Percentiles rank a stretch among this genome's conserved stretches.
Evolutionary conservation across 768 basidiomycete species (phyloP).

Genomic region (Amanita rubescens): DNA sequence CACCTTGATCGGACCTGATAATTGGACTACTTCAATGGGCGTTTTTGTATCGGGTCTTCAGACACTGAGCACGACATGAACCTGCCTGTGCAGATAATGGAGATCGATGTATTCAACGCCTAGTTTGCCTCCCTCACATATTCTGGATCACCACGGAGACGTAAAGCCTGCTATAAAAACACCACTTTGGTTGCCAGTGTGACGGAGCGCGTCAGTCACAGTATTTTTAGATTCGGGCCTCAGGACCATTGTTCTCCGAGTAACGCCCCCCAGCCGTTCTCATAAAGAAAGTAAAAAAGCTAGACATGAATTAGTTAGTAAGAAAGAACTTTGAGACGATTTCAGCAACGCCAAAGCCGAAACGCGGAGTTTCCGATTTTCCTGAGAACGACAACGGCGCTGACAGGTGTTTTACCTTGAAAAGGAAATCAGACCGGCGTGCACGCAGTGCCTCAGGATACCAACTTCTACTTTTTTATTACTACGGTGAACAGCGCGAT

Average conservation of each 20-base stretch:
- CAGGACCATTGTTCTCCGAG: slow-evolving; percentile 37
- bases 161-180: slow-evolving; percentile 46
- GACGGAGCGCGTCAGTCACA: slow-evolving; percentile 22
- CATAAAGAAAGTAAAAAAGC: slow-evolving; percentile 35
- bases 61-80: not conserved
- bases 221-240: not conserved
- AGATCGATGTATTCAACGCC: slow-evolving; percentile 30
- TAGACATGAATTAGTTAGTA: too few species aligned
- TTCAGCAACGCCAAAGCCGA: slow-evolving; percentile 40
- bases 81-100: slow-evolving; percentile 29
- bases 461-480: too few species aligned
- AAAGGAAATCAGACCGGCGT: too few species aligned
- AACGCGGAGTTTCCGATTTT: slow-evolving; percentile 43
- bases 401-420: too few species aligned
- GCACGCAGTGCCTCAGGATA: too few species aligned
- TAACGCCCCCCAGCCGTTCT: slow-evolving; percentile 32
- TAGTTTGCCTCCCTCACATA: slow-evolving; percentile 27
- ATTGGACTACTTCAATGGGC: slow-evolving; percentile 22
- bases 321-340: slow-evolving; percentile 46
- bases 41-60: slow-evolving; percentile 16
- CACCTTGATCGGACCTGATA: slow-evolving; percentile 25
- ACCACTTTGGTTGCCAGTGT: slow-evolving; percentile 39
- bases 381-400: slow-evolving; percentile 9
- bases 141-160: slow-evolving; percentile 26
- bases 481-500: too few species aligned